phyloP scores from a whole-genome alignment of 768 basidiomycete genomes.

The Lentinula raphanica region DNA sequence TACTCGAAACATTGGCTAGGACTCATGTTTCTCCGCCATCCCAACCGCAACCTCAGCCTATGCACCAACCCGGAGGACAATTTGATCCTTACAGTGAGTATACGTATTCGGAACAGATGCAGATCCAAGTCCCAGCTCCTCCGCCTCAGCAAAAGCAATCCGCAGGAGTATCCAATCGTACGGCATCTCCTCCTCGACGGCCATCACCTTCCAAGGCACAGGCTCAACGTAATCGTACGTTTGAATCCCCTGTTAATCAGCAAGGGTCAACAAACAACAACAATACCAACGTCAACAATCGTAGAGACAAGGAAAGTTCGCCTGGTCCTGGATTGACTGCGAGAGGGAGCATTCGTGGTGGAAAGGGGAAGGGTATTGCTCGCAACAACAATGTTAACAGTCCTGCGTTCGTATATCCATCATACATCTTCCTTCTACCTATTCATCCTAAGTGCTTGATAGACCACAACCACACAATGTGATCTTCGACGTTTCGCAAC shows the following conservation, averaged over 20 bases:
- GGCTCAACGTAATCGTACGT: constrained; percentile 43
- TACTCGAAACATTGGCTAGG: constrained; percentile 68
- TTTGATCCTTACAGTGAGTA: constrained; percentile 14
- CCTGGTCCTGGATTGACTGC: constrained; percentile 50
- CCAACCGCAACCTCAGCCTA: neutral
- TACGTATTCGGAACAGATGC: constrained; percentile 20
- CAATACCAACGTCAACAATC: constrained; percentile 12
- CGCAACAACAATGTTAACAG: constrained; percentile 46
- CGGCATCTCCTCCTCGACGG: constrained; percentile 47
- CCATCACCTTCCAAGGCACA: constrained; percentile 62
- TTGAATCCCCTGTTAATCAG: constrained; percentile 47
- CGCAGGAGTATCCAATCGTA: constrained; percentile 26
- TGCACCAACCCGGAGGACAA: constrained; percentile 19
- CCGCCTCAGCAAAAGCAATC: constrained; percentile 58
- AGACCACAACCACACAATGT: constrained; percentile 66
- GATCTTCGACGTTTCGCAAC: constrained; percentile 69
- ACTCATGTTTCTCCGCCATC: constrained; percentile 25
- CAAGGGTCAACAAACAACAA: constrained; percentile 22
- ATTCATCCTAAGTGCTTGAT: neutral
- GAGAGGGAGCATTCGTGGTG: constrained; percentile 29
- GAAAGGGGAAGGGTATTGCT: constrained; percentile 28
- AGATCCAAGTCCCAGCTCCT: constrained; percentile 49
- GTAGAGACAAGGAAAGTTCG: constrained; percentile 68
- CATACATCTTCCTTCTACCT: neutral
- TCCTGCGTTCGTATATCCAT: constrained; percentile 41